Evolutionary conservation across 805 yeast genomes (phyloP), one percentile per base, ranked within the genome.

Genomic region (Starmerella sirachaensis): DNA sequence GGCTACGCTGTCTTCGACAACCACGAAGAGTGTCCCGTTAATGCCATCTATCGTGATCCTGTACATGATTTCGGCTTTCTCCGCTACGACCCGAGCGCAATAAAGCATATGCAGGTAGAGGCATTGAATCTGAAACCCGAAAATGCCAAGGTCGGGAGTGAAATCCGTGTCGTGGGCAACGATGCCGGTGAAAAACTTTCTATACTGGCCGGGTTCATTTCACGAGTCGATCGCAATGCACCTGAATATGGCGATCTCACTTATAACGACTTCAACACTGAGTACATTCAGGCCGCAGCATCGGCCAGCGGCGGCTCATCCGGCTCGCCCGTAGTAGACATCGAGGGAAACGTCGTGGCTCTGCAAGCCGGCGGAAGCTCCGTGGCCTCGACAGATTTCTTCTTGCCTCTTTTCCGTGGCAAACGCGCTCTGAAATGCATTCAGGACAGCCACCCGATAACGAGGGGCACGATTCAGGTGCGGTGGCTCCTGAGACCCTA

Each of bases 181-280:
- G 96, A 86, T 63, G 93, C 94, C 11, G 96, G 95, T 54, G 96
- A 86, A 57, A 85, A 86, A 59, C 65, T 86, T 31, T 78, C 93
- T 34, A 86, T 86, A 51, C 64, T 85, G 49, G 72, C 94, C 1
- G 96, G 96, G 23, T 83, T 85, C 58, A 79, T 78, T 25, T 62
- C 70, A 37, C 72, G 95, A 56, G 61, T 84, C 42, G 95, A 85
- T 61, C 74, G 96, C 65, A 85, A 85, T 56, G 93, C 95, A 5
- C 96, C 96, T 2, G 93, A 82, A 47, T 86, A 86, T 53, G 96
- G 95, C 33, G 75, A 74, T 19, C 64, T 80, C 54, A 77, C 93
- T 12, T 86, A 85, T 59, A 84, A 82, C 55, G 96, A 85, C 64
- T 85, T 84, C 68, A 84, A 85, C 57, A 84, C 94, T 1, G 94